phyloP scores from a whole-genome alignment of 148 eudicot species.

The Bassia scoparia region DNA sequence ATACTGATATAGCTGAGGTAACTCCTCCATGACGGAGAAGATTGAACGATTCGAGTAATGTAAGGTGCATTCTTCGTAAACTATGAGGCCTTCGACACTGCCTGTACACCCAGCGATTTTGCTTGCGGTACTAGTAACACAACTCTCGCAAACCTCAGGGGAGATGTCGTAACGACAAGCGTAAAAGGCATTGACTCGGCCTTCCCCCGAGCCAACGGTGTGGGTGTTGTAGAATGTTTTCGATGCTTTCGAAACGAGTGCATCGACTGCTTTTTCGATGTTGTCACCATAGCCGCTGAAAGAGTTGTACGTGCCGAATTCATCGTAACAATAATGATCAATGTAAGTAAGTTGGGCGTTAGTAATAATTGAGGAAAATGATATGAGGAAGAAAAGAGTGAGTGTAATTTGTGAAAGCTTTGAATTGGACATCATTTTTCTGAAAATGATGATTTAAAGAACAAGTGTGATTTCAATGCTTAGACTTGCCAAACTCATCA shows the following conservation, averaged over 20 bases:
- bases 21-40: neutral
- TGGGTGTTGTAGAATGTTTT: constrained; percentile 8
- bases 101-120: neutral
- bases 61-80: too few relatives aligned
- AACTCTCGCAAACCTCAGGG: constrained; percentile 10
- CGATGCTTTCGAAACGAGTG: constrained; percentile 11
- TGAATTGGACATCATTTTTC: too few relatives aligned
- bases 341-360: neutral
- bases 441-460: too few relatives aligned
- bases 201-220: neutral
- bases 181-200: constrained; percentile 15
- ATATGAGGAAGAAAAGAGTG: neutral
- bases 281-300: constrained; percentile 17
- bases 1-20: too few relatives aligned
- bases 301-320: neutral
- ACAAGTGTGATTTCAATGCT: too few relatives aligned
- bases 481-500: too few relatives aligned
- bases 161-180: constrained; percentile 22
- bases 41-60: constrained; percentile 20
- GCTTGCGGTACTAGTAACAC: neutral
- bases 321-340: neutral
- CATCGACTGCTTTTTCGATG: neutral
- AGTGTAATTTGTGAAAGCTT: neutral
- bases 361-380: neutral
- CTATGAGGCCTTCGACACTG: neutral